Conservation (phyloP, 768 basidiomycete species). For the Pilatotrama ljubarskyi region DNA sequence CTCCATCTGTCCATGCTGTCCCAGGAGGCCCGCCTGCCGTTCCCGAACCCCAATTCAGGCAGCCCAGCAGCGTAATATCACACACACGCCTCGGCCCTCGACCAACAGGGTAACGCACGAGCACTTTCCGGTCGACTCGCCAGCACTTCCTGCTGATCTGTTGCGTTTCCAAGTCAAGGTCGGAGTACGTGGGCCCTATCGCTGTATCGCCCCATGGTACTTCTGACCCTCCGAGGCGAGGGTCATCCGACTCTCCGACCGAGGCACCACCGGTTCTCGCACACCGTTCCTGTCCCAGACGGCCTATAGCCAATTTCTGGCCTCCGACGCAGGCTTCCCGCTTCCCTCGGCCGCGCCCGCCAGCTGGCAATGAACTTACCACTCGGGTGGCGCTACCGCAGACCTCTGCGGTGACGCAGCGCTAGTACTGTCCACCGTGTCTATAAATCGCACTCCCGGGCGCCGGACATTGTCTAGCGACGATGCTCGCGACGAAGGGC, state of each 20-base stretch:
- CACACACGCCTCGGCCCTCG: neutral
- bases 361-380: neutral
- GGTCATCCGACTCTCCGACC: constrained; percentile 11
- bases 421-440: too few species aligned
- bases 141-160: neutral
- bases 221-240: constrained; percentile 8
- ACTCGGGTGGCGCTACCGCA: neutral
- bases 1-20: neutral
- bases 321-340: neutral
- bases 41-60: neutral
- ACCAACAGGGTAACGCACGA: neutral
- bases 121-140: neutral
- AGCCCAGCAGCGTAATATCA: neutral
- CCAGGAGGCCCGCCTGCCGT: neutral
- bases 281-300: neutral
- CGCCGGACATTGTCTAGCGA: neutral
- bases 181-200: neutral
- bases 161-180: too few species aligned
- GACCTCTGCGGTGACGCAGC: too few species aligned
- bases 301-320: neutral
- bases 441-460: neutral
- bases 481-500: neutral
- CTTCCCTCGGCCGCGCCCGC: neutral
- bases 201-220: neutral
- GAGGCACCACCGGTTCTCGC: too few species aligned